Conservation (phyloP, 345 rosid genomes). For the Turritis glabra region DNA sequence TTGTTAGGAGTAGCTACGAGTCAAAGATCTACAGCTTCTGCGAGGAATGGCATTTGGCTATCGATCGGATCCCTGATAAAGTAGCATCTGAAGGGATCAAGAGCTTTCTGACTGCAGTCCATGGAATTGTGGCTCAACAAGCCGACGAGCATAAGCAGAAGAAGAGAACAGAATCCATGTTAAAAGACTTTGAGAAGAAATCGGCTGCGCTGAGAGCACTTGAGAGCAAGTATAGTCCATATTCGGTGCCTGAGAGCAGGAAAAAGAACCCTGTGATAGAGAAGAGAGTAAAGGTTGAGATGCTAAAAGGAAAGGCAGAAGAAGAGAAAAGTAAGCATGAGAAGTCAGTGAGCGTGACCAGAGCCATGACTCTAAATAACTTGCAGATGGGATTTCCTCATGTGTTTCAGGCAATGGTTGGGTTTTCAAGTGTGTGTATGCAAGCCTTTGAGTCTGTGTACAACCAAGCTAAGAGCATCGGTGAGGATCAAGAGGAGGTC, state of each 20-base stretch:
- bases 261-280: constrained; percentile 66
- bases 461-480: constrained; percentile 60
- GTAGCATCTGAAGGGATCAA: constrained; percentile 98
- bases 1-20: constrained; percentile 50
- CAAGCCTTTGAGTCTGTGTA: constrained; percentile 81
- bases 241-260: constrained; percentile 50
- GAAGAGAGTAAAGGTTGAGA: constrained; percentile 67
- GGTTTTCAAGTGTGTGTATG: constrained; percentile 94
- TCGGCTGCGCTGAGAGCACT: constrained; percentile 60
- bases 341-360: constrained; percentile 67
- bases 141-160: constrained; percentile 82
- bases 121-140: constrained; percentile 87
- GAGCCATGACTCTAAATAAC: constrained; percentile 83
- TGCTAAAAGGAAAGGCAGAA: constrained; percentile 64
- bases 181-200: constrained; percentile 68
- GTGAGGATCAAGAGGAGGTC: constrained; percentile 46
- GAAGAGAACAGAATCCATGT: constrained; percentile 67
- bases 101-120: constrained; percentile 75
- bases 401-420: constrained; percentile 86
- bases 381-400: constrained; percentile 95
- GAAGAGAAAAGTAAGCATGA: constrained; percentile 86
- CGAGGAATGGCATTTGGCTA: constrained; percentile 87
- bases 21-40: constrained; percentile 81
- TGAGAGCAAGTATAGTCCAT: constrained; percentile 75
- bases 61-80: constrained; percentile 87